phyloP scores from a whole-genome alignment of 2,329 filamentous ascomycete species.

The Colletotrichum sp. region DNA sequence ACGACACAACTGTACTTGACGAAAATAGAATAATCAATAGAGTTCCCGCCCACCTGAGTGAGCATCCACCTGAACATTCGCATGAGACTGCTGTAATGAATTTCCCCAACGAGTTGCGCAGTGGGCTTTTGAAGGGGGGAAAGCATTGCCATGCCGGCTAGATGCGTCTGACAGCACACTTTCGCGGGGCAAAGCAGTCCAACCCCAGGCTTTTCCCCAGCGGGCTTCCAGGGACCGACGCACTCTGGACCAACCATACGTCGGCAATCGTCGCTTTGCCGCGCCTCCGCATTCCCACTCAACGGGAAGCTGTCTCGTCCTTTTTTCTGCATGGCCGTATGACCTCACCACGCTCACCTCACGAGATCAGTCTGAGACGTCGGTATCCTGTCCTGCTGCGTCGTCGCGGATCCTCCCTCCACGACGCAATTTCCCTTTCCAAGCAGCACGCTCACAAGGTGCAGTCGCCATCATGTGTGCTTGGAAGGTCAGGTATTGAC shows the following conservation, averaged over 20 bases:
- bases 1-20: background rate
- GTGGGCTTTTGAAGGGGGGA: background rate
- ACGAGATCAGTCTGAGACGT: constrained; percentile 21
- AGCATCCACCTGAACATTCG: background rate
- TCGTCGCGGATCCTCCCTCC: background rate
- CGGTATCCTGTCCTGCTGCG: constrained; percentile 9
- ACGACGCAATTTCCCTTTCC: background rate
- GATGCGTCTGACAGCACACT: background rate
- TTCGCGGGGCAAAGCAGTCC: constrained; percentile 6
- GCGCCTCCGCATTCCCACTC: constrained; percentile 15
- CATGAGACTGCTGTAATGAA: background rate
- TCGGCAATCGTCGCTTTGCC: constrained; percentile 19
- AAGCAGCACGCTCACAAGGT: background rate
- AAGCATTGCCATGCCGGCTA: background rate
- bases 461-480: constrained; percentile 17
- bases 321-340: constrained; percentile 4
- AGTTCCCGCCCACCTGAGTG: background rate
- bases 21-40: background rate
- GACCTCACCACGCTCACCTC: constrained; percentile 21
- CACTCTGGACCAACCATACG: constrained; percentile 10
- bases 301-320: background rate
- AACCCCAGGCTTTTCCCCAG: background rate
- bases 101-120: background rate
- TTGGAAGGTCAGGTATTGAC: background rate
- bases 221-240: constrained; percentile 1